Evolutionary conservation across 495 filamentous ascomycete genomes (phyloP).

Genomic region (Coniosporium apollinis): DNA sequence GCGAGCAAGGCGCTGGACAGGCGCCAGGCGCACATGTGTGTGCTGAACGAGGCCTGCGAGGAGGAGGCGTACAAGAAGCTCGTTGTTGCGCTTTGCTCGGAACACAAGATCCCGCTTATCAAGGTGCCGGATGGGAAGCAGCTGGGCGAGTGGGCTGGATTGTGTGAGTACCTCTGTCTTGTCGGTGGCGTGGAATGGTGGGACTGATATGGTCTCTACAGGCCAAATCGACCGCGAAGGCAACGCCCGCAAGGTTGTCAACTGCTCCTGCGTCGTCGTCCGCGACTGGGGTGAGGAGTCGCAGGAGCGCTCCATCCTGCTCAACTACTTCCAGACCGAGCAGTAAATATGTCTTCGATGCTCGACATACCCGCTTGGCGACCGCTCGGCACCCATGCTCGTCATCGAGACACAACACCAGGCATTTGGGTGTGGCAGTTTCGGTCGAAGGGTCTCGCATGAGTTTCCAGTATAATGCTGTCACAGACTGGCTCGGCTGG

Average conservation of each 20-base stretch:
- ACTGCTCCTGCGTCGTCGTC: slow-evolving; percentile 99
- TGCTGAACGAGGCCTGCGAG: slow-evolving; percentile 96
- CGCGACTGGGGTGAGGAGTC: slow-evolving; percentile 99
- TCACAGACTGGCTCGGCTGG: too few species aligned
- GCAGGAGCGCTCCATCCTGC: slow-evolving; percentile 90
- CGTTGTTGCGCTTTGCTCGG: slow-evolving; percentile 88
- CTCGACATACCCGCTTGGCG: too few species aligned
- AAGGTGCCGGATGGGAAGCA: slow-evolving; percentile 99
- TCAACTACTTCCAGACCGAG: slow-evolving; percentile 98
- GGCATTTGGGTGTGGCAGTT: too few species aligned
- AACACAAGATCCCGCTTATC: slow-evolving; percentile 99
- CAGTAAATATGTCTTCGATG: too few species aligned
- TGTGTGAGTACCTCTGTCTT: slow-evolving; percentile 53
- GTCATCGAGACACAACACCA: too few species aligned
- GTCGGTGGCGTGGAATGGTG: background rate
- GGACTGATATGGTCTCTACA: slow-evolving; percentile 20
- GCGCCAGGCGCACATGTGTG: slow-evolving; percentile 98
- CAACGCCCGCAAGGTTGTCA: slow-evolving; percentile 98
- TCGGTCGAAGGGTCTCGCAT: too few species aligned
- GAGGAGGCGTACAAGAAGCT: slow-evolving; percentile 99
- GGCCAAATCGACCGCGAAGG: slow-evolving; percentile 97
- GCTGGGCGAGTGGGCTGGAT: slow-evolving; percentile 97
- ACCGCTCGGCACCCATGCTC: too few species aligned
- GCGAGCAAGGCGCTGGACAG: slow-evolving; percentile 94
- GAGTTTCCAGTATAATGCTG: too few species aligned